A percentile compares a stretch with the other conserved stretches of the same genome.
phyloP scores from a whole-genome alignment of 2,329 filamentous ascomycete species.

The Phyllosticta capitalensis region DNA sequence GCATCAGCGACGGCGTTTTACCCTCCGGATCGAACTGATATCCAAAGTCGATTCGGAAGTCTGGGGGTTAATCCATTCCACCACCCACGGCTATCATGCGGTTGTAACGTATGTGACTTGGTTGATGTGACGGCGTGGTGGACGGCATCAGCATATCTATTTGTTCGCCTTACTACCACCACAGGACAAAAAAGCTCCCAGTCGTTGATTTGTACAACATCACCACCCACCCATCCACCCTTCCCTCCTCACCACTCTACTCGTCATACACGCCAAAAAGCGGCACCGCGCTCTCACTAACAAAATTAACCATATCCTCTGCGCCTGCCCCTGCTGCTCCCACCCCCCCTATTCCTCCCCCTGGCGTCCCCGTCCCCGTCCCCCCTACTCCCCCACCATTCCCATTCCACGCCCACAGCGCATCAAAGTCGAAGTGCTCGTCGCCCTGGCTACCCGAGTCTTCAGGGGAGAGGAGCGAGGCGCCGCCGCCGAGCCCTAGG shows the following conservation, averaged over 20 bases:
- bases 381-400: slow-evolving; percentile 16
- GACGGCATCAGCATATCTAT: no score
- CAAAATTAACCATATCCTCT: slow-evolving; percentile 17
- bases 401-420: slow-evolving; percentile 31
- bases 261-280: slow-evolving; percentile 21
- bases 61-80: no score
- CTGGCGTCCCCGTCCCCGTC: slow-evolving; percentile 17
- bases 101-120: no score
- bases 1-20: neutral
- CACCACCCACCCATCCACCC: no score
- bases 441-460: slow-evolving; percentile 22
- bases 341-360: slow-evolving; percentile 21
- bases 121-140: no score
- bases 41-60: no score
- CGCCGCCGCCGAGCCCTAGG: slow-evolving; percentile 8
- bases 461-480: slow-evolving; percentile 20
- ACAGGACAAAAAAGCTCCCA: no score
- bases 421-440: slow-evolving; percentile 34
- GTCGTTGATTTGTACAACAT: no score
- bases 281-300: slow-evolving; percentile 24
- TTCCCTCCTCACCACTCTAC: no score
- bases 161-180: no score
- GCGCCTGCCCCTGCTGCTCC: slow-evolving; percentile 16
- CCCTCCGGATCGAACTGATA: no score
- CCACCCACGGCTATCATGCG: no score